Evolutionary conservation across 805 yeast genomes (phyloP).

Genomic region (Saturnispora mendoncae): DNA sequence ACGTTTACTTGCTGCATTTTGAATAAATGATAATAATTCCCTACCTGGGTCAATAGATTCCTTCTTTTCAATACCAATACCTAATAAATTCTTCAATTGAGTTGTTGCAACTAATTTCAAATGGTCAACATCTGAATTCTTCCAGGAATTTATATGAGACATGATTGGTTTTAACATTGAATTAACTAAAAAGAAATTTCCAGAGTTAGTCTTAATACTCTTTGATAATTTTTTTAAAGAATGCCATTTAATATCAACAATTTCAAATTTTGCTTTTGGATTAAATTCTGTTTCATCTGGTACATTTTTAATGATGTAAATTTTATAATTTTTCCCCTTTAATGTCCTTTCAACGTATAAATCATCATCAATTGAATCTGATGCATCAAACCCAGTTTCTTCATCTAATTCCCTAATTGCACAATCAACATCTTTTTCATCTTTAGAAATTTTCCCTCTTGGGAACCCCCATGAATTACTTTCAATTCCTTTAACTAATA

Average conservation of each 20-base stretch:
- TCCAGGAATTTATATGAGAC: slow-evolving; percentile 48
- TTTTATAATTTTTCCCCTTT: slow-evolving; percentile 75
- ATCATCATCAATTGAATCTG: slow-evolving; percentile 54
- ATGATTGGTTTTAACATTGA: slow-evolving; percentile 43
- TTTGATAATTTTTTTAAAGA: slow-evolving; percentile 41
- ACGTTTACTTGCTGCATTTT: slow-evolving; percentile 33
- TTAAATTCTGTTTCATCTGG: slow-evolving; percentile 68
- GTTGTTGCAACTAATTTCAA: slow-evolving; percentile 55
- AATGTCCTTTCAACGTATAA: slow-evolving; percentile 77
- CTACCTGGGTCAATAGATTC: slow-evolving; percentile 59
- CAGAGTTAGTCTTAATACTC: slow-evolving; percentile 24
- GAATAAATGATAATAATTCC: slow-evolving; percentile 58
- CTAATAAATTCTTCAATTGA: slow-evolving; percentile 55
- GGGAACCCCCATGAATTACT: slow-evolving; percentile 89
- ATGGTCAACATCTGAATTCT: slow-evolving; percentile 44
- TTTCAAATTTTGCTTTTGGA: slow-evolving; percentile 85
- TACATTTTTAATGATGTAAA: slow-evolving; percentile 67
- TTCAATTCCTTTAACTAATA: slow-evolving; percentile 80
- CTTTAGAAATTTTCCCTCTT: slow-evolving; percentile 91
- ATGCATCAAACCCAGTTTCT: slow-evolving; percentile 86
- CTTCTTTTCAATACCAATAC: slow-evolving; percentile 31
- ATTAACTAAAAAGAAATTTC: slow-evolving; percentile 36
- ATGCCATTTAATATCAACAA: slow-evolving; percentile 73
- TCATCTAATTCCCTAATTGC: slow-evolving; percentile 88
- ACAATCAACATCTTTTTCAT: slow-evolving; percentile 80